phyloP scores from a whole-genome alignment of 2,329 filamentous ascomycete species.

The Penicillium sp. region DNA sequence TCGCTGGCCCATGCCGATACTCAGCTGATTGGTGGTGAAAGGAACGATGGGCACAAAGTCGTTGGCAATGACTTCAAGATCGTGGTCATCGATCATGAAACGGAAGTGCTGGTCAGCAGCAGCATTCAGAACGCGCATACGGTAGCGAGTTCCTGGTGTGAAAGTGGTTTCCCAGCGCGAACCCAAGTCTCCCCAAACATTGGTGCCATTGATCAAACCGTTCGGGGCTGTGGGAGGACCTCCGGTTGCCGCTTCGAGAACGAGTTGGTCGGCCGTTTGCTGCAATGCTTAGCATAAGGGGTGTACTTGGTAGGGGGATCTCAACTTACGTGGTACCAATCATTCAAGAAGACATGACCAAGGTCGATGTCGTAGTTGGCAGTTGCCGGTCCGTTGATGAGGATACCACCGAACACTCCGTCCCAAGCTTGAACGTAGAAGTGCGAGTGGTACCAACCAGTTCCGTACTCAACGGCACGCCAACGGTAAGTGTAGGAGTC shows the following conservation, averaged over 20 bases:
- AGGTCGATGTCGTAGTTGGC: constrained; percentile 32
- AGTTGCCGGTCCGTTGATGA: constrained; percentile 34
- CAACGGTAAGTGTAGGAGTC: constrained; percentile 31
- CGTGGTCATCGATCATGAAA: constrained; percentile 12
- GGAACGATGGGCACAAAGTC: constrained; percentile 11
- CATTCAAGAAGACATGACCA: constrained; percentile 30
- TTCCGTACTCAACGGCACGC: constrained; percentile 31
- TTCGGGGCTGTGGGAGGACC: constrained; percentile 6
- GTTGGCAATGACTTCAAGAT: constrained; percentile 6
- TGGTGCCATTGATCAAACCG: constrained; percentile 10
- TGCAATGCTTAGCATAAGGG: not conserved
- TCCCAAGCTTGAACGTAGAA: constrained; percentile 30
- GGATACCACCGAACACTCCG: constrained; percentile 33
- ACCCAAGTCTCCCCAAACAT: constrained; percentile 2
- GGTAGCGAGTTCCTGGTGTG: constrained; percentile 2
- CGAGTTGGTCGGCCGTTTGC: constrained; percentile 8
- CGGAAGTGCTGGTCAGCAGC: constrained; percentile 7
- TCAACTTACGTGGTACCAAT: constrained; percentile 20
- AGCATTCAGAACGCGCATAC: constrained; percentile 8
- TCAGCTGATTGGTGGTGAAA: constrained; percentile 3
- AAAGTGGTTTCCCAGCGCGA: constrained; percentile 4
- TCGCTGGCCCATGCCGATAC: constrained; percentile 23
- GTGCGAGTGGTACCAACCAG: constrained; percentile 37
- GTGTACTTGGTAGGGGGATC: not conserved
- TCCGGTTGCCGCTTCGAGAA: constrained; percentile 3